Conservation (phyloP, 495 filamentous ascomycete genomes). For the Daldinia vernicosa region DNA sequence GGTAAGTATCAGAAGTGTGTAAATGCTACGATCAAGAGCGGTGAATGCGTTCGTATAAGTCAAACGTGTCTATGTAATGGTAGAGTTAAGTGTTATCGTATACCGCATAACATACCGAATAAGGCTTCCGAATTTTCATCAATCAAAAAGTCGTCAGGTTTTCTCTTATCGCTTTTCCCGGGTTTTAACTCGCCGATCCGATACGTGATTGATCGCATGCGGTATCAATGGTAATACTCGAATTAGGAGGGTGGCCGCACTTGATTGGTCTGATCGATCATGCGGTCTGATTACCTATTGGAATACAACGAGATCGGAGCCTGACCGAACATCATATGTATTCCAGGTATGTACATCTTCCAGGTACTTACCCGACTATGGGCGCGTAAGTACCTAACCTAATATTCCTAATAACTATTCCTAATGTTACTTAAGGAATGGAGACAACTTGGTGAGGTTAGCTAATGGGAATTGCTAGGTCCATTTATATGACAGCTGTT, state of each 20-base stretch:
- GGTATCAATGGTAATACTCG: slow-evolving; percentile 36
- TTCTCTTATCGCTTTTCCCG: slow-evolving; percentile 36
- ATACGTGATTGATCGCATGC: slow-evolving; percentile 40
- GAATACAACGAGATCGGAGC: slow-evolving; percentile 43
- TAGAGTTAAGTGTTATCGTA: background rate
- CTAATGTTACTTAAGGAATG: slow-evolving; percentile 26
- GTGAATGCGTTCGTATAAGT: background rate
- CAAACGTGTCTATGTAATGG: no score
- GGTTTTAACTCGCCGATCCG: slow-evolving; percentile 37
- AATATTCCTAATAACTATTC: no score
- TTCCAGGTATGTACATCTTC: background rate
- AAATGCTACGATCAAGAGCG: background rate
- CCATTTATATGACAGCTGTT: slow-evolving; percentile 38
- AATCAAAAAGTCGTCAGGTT: slow-evolving; percentile 18
- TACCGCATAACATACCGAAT: slow-evolving; percentile 14
- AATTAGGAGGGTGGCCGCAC: slow-evolving; percentile 18
- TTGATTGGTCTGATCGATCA: slow-evolving; percentile 32
- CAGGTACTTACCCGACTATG: background rate
- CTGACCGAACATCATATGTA: slow-evolving; percentile 36
- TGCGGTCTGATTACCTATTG: slow-evolving; percentile 40
- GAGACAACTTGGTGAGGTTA: slow-evolving; percentile 27
- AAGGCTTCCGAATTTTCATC: slow-evolving; percentile 15
- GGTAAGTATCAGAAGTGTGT: background rate
- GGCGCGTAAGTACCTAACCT: background rate
- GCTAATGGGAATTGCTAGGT: slow-evolving; percentile 37